These are phyloP conservation scores for Cercospora sp. DNA, from an alignment of 2,329 filamentous ascomycete genomes.

Conservation along the genomic window DNA sequence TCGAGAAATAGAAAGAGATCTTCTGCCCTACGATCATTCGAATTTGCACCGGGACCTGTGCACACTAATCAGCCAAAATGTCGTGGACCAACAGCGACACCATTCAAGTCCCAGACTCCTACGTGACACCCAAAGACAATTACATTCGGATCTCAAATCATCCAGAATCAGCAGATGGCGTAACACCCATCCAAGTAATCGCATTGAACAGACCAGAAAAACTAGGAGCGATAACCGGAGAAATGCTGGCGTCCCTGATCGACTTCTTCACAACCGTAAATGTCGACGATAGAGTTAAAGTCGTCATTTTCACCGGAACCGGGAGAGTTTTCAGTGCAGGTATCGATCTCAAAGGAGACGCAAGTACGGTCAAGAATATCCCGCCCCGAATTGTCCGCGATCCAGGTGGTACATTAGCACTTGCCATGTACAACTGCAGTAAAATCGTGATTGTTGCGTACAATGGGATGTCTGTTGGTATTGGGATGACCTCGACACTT, in stretches of 20 bases:
- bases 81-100: neutral
- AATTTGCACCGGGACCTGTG: neutral
- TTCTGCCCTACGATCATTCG: too few relatives aligned
- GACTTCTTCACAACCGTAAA: neutral
- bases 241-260: neutral
- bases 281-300: neutral
- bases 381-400: neutral
- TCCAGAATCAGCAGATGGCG: neutral
- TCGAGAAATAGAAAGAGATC: too few relatives aligned
- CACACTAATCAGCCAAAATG: neutral
- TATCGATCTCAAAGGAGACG: neutral
- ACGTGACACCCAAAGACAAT: neutral
- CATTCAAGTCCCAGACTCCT: neutral
- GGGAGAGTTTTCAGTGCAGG: neutral
- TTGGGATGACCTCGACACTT: neutral
- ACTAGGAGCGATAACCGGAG: neutral
- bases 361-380: neutral
- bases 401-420: neutral
- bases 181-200: neutral
- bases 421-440: neutral
- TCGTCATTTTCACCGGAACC: neutral
- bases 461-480: neutral
- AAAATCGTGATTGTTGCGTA: neutral
- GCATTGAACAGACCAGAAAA: neutral
- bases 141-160: neutral